A percentile compares a stretch with the other conserved stretches of the same genome.
These are phyloP conservation scores for Eutypella sp. DNA, from an alignment of 2,329 filamentous ascomycete genomes.

Conservation along the genomic window DNA sequence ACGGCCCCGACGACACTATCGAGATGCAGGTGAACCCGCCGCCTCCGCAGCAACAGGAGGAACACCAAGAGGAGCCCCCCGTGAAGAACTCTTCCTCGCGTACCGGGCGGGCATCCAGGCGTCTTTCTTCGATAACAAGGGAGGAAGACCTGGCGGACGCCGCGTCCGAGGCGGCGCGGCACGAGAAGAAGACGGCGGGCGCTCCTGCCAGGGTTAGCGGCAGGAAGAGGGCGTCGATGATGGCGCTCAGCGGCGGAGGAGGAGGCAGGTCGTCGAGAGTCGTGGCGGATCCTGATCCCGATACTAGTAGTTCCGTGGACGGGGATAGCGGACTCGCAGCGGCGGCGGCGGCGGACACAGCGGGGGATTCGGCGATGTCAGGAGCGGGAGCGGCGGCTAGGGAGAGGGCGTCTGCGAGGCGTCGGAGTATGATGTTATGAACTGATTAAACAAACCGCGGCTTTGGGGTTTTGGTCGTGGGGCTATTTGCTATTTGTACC, in stretches of 20 bases:
- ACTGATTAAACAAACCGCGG: too few species aligned
- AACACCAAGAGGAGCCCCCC: conserved; percentile 21
- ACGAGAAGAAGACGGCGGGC: too few species aligned
- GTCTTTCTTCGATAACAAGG: conserved; percentile 34
- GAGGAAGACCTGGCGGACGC: conserved; percentile 32
- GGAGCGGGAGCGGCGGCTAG: conserved; percentile 9
- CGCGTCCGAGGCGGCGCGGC: too few species aligned
- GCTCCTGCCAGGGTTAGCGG: background rate
- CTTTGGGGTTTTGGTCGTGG: background rate
- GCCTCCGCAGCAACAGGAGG: conserved; percentile 1
- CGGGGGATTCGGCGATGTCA: conserved; percentile 11
- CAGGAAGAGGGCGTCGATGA: conserved; percentile 40
- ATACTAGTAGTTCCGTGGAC: conserved; percentile 12
- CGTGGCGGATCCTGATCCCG: conserved; percentile 15
- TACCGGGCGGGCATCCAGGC: conserved; percentile 29
- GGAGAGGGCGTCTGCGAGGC: conserved; percentile 35
- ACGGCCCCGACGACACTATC: conserved; percentile 47
- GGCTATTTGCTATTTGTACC: too few species aligned
- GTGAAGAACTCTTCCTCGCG: conserved; percentile 26
- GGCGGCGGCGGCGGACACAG: conserved; percentile 19
- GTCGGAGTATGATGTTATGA: conserved; percentile 58
- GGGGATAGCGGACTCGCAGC: conserved; percentile 28
- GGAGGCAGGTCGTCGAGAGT: too few species aligned
- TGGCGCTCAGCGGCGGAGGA: conserved; percentile 32
- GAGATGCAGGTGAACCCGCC: background rate